Percentiles rank a stretch among this genome's conserved stretches.
Evolutionary conservation across 2,329 filamentous ascomycete genomes (phyloP).

Genomic region (Botryosphaeria dothidea): DNA sequence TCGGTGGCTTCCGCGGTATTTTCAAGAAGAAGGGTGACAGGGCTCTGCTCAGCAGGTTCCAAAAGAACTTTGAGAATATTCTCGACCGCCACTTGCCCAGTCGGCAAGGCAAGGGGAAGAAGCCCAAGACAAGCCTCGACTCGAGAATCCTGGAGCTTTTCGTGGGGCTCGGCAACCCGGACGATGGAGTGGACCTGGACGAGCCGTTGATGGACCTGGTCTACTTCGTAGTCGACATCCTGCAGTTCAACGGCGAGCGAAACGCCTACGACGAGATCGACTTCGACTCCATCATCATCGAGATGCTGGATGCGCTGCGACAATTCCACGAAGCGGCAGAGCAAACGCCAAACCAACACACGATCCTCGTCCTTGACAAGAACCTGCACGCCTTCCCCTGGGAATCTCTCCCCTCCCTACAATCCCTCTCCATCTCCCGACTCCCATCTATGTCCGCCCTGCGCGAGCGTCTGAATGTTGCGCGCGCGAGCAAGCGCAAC

Average conservation of each 20-base stretch:
- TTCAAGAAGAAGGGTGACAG: conserved; percentile 70
- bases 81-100: conserved; percentile 86
- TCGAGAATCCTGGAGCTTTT: conserved; percentile 81
- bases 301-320: conserved; percentile 80
- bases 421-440: conserved; percentile 76
- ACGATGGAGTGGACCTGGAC: conserved; percentile 71
- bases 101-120: conserved; percentile 61
- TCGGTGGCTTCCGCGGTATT: conserved; percentile 93
- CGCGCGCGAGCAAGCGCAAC: conserved; percentile 38
- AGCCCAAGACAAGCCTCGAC: conserved; percentile 55
- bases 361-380: conserved; percentile 89
- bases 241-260: conserved; percentile 93
- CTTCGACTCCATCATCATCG: conserved; percentile 87
- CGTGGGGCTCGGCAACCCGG: conserved; percentile 76
- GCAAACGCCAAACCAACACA: conserved; percentile 56
- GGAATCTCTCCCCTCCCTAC: conserved; percentile 90
- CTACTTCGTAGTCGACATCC: conserved; percentile 93
- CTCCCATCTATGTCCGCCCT: conserved; percentile 85
- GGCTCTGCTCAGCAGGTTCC: conserved; percentile 71
- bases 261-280: conserved; percentile 99
- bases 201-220: conserved; percentile 89
- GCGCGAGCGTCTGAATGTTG: conserved; percentile 68
- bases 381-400: conserved; percentile 88
- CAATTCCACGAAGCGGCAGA: conserved; percentile 65
- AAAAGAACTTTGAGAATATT: conserved; percentile 73